Conservation (phyloP, 2,329 filamentous ascomycete species). For the Diaporthe citriasiana region DNA sequence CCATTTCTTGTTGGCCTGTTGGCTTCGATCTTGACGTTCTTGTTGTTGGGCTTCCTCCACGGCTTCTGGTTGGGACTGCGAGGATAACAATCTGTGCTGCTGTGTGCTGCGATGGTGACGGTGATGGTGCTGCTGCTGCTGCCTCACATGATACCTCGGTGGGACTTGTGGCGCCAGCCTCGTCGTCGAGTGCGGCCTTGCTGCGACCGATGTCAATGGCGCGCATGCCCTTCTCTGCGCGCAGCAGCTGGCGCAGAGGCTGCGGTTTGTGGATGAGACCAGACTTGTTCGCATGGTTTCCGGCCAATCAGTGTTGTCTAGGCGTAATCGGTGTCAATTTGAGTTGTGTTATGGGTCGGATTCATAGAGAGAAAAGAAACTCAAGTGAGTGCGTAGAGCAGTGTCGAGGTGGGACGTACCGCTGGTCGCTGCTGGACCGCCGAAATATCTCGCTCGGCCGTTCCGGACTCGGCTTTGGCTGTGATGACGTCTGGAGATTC, state of each 20-base stretch:
- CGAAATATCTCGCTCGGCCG: slow-evolving; percentile 13
- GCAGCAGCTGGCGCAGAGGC: slow-evolving; percentile 21
- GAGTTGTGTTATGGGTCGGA: neutral
- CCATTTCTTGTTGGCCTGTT: neutral
- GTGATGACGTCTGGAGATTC: slow-evolving; percentile 12
- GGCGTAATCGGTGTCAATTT: neutral
- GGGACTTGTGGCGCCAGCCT: neutral
- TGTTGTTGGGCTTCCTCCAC: neutral
- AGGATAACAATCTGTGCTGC: slow-evolving; percentile 34
- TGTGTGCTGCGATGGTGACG: too few species aligned
- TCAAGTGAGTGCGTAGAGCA: too few species aligned
- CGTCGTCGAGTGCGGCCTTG: slow-evolving; percentile 6
- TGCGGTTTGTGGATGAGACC: slow-evolving; percentile 3
- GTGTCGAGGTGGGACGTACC: neutral
- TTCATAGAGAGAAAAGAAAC: neutral
- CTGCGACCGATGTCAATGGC: neutral
- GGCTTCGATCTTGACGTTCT: neutral
- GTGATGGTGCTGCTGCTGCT: neutral
- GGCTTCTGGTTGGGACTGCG: slow-evolving; percentile 3
- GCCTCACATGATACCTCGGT: neutral
- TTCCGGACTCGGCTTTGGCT: slow-evolving; percentile 23
- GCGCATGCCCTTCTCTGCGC: neutral
- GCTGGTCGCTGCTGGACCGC: neutral
- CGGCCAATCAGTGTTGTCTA: neutral
- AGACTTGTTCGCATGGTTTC: neutral